phyloP scores from a whole-genome alignment of 2,329 filamentous ascomycete species.

The Cercospora sp. region DNA sequence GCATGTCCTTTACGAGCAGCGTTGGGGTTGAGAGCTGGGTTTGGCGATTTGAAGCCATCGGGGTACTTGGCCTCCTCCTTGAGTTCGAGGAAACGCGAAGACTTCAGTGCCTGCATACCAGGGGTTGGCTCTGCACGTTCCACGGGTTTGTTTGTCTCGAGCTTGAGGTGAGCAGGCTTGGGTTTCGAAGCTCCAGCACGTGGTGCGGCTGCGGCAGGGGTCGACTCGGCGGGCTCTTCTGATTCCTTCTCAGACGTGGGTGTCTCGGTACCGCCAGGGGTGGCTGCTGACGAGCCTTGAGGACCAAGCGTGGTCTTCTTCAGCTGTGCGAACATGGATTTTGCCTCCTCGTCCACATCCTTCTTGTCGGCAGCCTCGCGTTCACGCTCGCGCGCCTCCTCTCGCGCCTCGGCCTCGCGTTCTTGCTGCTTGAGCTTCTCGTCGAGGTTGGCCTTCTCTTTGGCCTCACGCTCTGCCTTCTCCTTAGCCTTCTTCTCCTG shows the following conservation, averaged over 20 bases:
- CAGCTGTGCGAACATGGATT: constrained; percentile 50
- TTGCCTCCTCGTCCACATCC: constrained; percentile 42
- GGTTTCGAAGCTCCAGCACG: constrained; percentile 60
- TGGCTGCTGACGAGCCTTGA: constrained; percentile 37
- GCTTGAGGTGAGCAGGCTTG: constrained; percentile 86
- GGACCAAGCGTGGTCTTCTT: constrained; percentile 54
- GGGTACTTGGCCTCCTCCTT: constrained; percentile 77
- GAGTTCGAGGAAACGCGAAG: constrained; percentile 81
- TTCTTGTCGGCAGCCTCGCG: constrained; percentile 30
- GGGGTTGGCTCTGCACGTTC: constrained; percentile 92
- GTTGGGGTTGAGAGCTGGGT: constrained; percentile 86
- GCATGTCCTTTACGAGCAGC: constrained; percentile 78
- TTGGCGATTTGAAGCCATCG: constrained; percentile 79
- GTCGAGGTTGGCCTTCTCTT: constrained; percentile 58
- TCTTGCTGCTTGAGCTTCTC: constrained; percentile 52
- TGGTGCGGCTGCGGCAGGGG: constrained; percentile 27
- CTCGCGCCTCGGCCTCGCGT: constrained; percentile 52
- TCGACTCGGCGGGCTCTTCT: constrained; percentile 25
- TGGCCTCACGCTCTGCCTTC: constrained; percentile 72
- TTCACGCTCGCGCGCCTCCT: constrained; percentile 46
- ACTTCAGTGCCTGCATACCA: constrained; percentile 88
- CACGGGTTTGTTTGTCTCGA: constrained; percentile 80
- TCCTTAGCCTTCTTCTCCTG: constrained; percentile 48
- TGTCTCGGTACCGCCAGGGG: constrained; percentile 38
- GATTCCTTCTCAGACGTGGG: constrained; percentile 44